Evolutionary conservation across 2,329 filamentous ascomycete genomes (phyloP).

Genomic region (Aspergillus vadensis): DNA sequence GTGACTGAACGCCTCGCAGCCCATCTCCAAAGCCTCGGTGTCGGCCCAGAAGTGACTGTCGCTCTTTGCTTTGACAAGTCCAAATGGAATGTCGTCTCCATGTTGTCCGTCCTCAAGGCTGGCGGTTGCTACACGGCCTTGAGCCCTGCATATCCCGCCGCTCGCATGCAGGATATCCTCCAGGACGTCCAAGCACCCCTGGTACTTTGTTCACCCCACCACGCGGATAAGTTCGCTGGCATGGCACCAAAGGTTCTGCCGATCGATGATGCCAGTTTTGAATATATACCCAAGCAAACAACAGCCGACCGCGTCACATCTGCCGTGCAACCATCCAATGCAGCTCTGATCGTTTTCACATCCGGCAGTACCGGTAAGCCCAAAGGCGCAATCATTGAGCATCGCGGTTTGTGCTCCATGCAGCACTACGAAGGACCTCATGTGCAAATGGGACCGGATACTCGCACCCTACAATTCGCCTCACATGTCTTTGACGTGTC

Average conservation of each 20-base stretch:
- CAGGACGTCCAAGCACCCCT: conserved; percentile 8
- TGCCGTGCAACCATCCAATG: not conserved
- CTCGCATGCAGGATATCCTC: conserved; percentile 12
- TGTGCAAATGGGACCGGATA: conserved; percentile 3
- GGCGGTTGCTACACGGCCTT: conserved; percentile 27
- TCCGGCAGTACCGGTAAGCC: conserved; percentile 12
- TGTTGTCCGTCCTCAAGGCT: conserved; percentile 28
- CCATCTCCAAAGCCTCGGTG: conserved; percentile 29
- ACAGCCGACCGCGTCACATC: not conserved
- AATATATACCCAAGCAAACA: not conserved
- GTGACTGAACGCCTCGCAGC: conserved; percentile 24
- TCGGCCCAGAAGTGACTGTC: conserved; percentile 30
- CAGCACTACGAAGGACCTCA: conserved; percentile 7
- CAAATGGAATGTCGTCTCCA: conserved; percentile 27
- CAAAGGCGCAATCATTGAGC: conserved; percentile 8
- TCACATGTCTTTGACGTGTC: conserved; percentile 50
- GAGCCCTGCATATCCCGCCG: conserved; percentile 13
- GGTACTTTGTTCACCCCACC: conserved; percentile 5
- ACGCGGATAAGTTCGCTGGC: not conserved
- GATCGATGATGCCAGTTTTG: not conserved
- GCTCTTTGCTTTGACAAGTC: conserved; percentile 32
- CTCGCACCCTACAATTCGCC: conserved; percentile 42
- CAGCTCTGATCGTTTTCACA: conserved; percentile 12
- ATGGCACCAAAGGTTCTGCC: conserved; percentile 4
- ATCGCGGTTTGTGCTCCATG: conserved; percentile 9